Percentiles rank a stretch among this genome's conserved stretches.
phyloP scores from a whole-genome alignment of 345 rosid species.

The Salix arbutifolia region DNA sequence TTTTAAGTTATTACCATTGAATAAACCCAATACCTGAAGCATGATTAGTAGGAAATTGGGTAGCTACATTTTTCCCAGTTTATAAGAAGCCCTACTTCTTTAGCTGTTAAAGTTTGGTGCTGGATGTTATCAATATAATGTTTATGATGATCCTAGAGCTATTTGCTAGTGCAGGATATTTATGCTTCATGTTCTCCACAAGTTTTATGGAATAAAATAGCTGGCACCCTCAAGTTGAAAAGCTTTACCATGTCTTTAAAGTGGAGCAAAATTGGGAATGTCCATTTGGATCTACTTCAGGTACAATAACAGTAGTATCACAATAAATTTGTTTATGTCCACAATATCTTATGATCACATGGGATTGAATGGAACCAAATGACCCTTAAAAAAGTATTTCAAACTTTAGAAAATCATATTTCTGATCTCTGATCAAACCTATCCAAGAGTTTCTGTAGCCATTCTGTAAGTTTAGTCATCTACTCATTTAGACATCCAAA shows the following conservation, averaged over 20 bases:
- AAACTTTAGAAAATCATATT: neutral
- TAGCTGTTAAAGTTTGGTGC: neutral
- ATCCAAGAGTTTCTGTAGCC: neutral
- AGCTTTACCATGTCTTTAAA: conserved; percentile 43
- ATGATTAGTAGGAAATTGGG: neutral
- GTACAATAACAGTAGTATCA: conserved; percentile 21
- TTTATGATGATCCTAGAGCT: neutral
- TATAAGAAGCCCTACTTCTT: neutral
- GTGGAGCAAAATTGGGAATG: conserved; percentile 56
- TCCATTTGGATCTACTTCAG: conserved; percentile 44
- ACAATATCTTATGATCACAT: neutral
- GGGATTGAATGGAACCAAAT: neutral
- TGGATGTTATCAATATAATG: neutral
- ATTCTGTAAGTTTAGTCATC: neutral
- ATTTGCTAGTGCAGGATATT: conserved; percentile 38
- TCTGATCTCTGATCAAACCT: too few relatives aligned
- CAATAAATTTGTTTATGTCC: neutral
- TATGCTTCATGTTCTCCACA: conserved; percentile 44
- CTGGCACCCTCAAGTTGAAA: conserved; percentile 43
- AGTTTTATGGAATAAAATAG: conserved; percentile 41
- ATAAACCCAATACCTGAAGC: neutral
- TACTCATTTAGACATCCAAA: neutral
- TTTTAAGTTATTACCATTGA: neutral
- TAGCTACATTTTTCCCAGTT: neutral
- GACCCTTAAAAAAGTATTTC: neutral